Percentiles rank a stretch among this genome's conserved stretches.
phyloP scores from a whole-genome alignment of 495 filamentous ascomycete species.

The Penicillium canariense region DNA sequence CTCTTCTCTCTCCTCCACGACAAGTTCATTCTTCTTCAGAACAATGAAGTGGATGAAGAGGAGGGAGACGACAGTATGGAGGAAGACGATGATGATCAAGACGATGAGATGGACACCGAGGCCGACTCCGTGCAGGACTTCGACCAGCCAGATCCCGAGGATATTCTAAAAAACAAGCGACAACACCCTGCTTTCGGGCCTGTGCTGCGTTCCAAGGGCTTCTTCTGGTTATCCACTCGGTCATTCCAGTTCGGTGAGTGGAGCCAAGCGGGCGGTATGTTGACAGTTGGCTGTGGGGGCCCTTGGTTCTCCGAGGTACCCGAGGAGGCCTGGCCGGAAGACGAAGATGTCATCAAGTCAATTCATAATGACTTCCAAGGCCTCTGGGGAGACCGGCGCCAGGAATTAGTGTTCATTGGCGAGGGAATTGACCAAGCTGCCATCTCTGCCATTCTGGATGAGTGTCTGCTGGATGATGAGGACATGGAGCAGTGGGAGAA shows the following conservation, averaged over 20 bases:
- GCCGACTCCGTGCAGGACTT: conserved; percentile 37
- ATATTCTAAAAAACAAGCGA: conserved; percentile 45
- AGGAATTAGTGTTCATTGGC: conserved; percentile 61
- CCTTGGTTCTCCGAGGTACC: conserved; percentile 52
- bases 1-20: conserved; percentile 51
- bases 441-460: conserved; percentile 45
- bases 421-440: conserved; percentile 45
- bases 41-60: conserved; percentile 38
- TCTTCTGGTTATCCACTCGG: conserved; percentile 47
- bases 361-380: conserved; percentile 49
- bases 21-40: conserved; percentile 53
- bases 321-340: conserved; percentile 45
- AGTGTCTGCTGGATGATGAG: conserved; percentile 47
- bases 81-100: conserved; percentile 34
- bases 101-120: conserved; percentile 38
- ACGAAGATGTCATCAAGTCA: conserved; percentile 39
- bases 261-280: conserved; percentile 60
- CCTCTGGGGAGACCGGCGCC: conserved; percentile 56
- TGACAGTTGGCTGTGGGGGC: conserved; percentile 52
- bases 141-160: conserved; percentile 33
- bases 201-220: conserved; percentile 48
- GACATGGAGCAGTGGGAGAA: conserved; percentile 52
- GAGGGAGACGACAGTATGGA: conserved; percentile 35
- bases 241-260: conserved; percentile 52
- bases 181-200: conserved; percentile 39